These are phyloP conservation scores for Fusarium sp. DNA, from an alignment of 2,329 filamentous ascomycete genomes.

Conservation along the genomic window DNA sequence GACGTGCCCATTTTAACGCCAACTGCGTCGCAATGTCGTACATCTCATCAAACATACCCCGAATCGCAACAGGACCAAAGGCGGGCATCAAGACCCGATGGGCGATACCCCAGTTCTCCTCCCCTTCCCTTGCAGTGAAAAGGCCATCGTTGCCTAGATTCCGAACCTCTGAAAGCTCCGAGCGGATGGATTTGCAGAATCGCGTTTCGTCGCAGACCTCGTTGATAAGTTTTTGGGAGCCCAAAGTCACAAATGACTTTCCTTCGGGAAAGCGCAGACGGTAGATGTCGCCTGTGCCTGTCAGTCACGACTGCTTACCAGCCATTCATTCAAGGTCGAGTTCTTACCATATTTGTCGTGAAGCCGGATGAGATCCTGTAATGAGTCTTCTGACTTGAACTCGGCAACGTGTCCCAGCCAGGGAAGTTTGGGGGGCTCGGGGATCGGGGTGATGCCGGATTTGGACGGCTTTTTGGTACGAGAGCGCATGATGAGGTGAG, in stretches of 20 bases:
- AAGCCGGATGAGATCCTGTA: constrained; percentile 1
- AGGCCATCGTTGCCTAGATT: constrained; percentile 72
- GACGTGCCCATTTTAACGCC: constrained; percentile 69
- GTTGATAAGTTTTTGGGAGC: constrained; percentile 55
- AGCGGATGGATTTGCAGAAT: constrained; percentile 69
- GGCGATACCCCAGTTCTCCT: constrained; percentile 69
- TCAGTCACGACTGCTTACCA: background rate
- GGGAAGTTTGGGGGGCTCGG: background rate
- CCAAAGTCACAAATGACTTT: background rate
- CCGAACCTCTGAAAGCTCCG: constrained; percentile 53
- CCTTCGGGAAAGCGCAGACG: constrained; percentile 2
- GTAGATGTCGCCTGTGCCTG: background rate
- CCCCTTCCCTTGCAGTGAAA: constrained; percentile 67
- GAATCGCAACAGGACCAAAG: constrained; percentile 59
- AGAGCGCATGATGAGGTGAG: background rate
- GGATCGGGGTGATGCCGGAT: background rate
- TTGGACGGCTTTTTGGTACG: background rate
- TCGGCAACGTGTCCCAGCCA: constrained; percentile 4
- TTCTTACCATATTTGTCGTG: constrained; percentile 1
- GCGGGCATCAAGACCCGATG: constrained; percentile 73
- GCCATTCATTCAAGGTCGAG: background rate
- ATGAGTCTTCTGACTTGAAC: constrained; percentile 6
- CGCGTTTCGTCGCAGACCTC: constrained; percentile 73
- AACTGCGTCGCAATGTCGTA: constrained; percentile 74
- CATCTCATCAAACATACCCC: constrained; percentile 63